Conservation (phyloP, 441 rosid genomes). For the Biscutella laevigata region DNA sequence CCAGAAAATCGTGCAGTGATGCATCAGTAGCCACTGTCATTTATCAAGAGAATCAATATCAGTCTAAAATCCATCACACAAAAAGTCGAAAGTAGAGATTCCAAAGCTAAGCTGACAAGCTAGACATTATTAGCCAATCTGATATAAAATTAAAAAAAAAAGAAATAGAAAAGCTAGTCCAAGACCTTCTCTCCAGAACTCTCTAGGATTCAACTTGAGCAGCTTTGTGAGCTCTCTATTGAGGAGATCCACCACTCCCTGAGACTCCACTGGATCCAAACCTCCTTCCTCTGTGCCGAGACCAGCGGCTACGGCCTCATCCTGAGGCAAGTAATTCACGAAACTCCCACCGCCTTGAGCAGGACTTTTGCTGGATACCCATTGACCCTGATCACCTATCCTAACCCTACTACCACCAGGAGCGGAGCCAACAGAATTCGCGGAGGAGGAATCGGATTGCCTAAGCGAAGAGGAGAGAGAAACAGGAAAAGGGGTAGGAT, state of each 20-base stretch:
- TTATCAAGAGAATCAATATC: background rate
- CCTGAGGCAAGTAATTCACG: constrained; percentile 88
- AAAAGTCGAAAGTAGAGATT: background rate
- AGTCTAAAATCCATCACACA: background rate
- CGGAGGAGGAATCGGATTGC: constrained; percentile 32
- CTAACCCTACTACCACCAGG: constrained; percentile 30
- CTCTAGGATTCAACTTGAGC: constrained; percentile 71
- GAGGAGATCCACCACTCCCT: constrained; percentile 89
- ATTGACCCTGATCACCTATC: constrained; percentile 38
- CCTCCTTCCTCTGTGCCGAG: constrained; percentile 73
- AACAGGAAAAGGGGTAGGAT: constrained; percentile 27
- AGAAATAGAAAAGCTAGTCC: background rate
- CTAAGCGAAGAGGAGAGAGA: constrained; percentile 68
- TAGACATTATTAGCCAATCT: background rate
- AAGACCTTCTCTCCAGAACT: constrained; percentile 85
- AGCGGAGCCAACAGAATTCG: constrained; percentile 16
- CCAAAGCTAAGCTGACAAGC: background rate
- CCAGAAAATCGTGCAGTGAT: constrained; percentile 72
- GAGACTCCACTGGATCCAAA: constrained; percentile 84
- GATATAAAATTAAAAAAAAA: background rate
- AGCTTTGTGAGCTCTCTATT: constrained; percentile 70
- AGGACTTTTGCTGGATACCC: constrained; percentile 27
- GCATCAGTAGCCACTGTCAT: constrained; percentile 63
- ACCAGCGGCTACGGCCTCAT: constrained; percentile 90
- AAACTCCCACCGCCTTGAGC: constrained; percentile 41